Percentiles rank a stretch among this genome's conserved stretches.
phyloP scores from a whole-genome alignment of 768 basidiomycete genomes.

The Trametes coccinea region DNA sequence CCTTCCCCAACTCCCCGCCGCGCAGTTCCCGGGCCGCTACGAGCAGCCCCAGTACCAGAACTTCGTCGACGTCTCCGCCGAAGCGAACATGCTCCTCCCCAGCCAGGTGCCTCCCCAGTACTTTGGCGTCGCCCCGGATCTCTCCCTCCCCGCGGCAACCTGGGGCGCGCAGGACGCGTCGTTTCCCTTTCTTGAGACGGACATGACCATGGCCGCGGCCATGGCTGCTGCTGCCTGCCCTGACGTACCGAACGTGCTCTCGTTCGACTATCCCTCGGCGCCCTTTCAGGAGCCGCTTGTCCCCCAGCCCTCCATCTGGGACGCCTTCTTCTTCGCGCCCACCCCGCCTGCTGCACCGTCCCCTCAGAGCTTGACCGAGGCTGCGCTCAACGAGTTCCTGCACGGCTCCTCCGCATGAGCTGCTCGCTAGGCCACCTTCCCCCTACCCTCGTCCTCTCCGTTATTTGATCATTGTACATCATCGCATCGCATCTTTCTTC shows the following conservation, averaged over 20 bases:
- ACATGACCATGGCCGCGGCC: neutral
- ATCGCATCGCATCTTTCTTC: neutral
- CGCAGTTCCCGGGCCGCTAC: neutral
- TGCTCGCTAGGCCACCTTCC: too few species aligned
- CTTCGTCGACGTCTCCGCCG: constrained; percentile 5
- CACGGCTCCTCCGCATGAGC: neutral
- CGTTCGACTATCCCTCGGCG: neutral
- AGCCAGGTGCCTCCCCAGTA: constrained; percentile 3
- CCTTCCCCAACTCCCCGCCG: neutral
- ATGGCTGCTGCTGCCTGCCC: too few species aligned
- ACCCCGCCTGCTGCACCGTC: neutral
- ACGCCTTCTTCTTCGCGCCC: neutral
- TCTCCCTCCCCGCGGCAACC: neutral
- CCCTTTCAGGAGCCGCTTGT: neutral
- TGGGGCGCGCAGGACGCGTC: neutral
- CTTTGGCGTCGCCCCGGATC: neutral
- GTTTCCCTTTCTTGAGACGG: neutral
- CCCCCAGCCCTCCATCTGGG: neutral
- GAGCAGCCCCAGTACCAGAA: constrained; percentile 2
- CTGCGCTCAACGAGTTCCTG: neutral
- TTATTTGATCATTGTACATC: neutral
- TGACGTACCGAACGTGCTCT: neutral
- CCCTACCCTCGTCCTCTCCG: neutral
- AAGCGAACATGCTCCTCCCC: neutral
- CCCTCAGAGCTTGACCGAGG: neutral